Evolutionary conservation across 2,329 filamentous ascomycete genomes (phyloP).

Genomic region (Ascochyta lentis): DNA sequence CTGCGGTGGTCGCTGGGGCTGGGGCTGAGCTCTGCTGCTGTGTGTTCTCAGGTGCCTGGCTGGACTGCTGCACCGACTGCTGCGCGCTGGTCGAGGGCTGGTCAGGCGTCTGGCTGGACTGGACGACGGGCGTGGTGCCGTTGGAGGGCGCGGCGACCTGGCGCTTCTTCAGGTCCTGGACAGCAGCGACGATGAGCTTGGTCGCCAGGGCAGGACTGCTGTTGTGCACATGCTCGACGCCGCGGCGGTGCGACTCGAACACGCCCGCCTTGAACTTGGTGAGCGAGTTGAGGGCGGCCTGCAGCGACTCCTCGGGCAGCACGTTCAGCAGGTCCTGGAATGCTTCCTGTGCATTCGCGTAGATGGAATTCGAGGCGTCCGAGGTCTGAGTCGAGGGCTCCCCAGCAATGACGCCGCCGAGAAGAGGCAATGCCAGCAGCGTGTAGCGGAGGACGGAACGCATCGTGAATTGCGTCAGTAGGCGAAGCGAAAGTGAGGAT

Average conservation of each 20-base stretch:
- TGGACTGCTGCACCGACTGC: slow-evolving; percentile 8
- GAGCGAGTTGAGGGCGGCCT: slow-evolving; percentile 69
- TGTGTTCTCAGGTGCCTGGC: slow-evolving; percentile 10
- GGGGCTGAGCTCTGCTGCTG: slow-evolving; percentile 1
- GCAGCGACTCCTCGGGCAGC: slow-evolving; percentile 66
- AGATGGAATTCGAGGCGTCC: slow-evolving; percentile 31
- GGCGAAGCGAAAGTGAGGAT: slow-evolving; percentile 7
- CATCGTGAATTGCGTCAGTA: slow-evolving; percentile 29
- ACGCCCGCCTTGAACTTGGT: slow-evolving; percentile 72
- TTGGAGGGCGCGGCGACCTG: slow-evolving; percentile 42
- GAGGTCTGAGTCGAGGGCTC: slow-evolving; percentile 26
- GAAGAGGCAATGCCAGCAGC: slow-evolving; percentile 42
- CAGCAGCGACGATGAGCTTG: slow-evolving; percentile 69
- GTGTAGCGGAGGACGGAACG: slow-evolving; percentile 38
- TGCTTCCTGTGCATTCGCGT: slow-evolving; percentile 46
- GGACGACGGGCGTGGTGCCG: slow-evolving; percentile 26
- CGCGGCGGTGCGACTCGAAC: slow-evolving; percentile 68
- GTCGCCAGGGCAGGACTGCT: slow-evolving; percentile 68
- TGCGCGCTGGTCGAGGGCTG: slow-evolving; percentile 16
- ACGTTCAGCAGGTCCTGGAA: slow-evolving; percentile 64
- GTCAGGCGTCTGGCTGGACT: slow-evolving; percentile 14
- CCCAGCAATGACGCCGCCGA: slow-evolving; percentile 30
- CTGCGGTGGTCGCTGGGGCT: background rate
- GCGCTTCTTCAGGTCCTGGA: slow-evolving; percentile 55
- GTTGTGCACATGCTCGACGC: slow-evolving; percentile 67